phyloP scores from a whole-genome alignment of 139 green algal genomes.

The Asterochloris erici region DNA sequence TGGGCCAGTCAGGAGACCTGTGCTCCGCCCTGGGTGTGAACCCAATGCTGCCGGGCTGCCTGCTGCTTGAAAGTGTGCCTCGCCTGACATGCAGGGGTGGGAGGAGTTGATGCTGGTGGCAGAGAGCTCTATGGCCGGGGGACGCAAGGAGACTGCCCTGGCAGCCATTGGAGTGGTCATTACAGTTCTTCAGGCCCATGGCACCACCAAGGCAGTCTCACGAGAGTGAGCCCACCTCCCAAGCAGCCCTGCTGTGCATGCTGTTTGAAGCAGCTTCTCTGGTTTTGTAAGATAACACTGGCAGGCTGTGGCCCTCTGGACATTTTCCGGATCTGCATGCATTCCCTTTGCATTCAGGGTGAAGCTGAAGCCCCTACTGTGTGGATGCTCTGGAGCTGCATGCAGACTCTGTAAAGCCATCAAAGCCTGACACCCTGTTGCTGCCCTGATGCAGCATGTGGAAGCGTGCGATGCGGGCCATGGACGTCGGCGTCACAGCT shows the following conservation, averaged over 20 bases:
- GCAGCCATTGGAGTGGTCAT: conserved; percentile 56
- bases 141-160: conserved; percentile 62
- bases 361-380: too few species aligned
- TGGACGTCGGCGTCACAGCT: conserved; percentile 61
- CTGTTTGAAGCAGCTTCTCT: neutral
- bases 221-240: neutral
- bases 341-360: too few species aligned
- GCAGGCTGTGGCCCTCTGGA: too few species aligned
- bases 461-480: conserved; percentile 48
- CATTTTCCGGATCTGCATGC: too few species aligned
- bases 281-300: too few species aligned
- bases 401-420: neutral
- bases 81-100: conserved; percentile 47
- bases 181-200: conserved; percentile 11
- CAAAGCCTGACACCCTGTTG: neutral
- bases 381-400: neutral
- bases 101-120: conserved; percentile 74
- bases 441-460: conserved; percentile 36
- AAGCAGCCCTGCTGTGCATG: neutral
- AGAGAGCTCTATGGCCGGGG: conserved; percentile 55
- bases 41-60: too few species aligned
- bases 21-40: too few species aligned
- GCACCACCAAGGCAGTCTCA: conserved; percentile 18
- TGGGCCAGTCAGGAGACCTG: too few species aligned
- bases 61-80: too few species aligned